A percentile compares a stretch with the other conserved stretches of the same genome.
Evolutionary conservation across 2,329 filamentous ascomycete genomes (phyloP).

Genomic region (Orbilia oligospora): DNA sequence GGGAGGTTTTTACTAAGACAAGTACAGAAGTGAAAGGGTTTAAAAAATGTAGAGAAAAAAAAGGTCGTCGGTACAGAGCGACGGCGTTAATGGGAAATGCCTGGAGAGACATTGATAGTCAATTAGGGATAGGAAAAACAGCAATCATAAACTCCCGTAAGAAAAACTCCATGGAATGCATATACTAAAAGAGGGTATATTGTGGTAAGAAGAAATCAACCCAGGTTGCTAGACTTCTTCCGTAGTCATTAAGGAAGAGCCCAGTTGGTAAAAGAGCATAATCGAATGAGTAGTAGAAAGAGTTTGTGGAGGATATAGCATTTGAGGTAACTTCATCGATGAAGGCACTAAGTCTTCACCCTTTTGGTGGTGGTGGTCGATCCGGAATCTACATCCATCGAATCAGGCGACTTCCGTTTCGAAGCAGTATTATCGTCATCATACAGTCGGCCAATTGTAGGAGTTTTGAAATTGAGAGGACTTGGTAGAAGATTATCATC

Average conservation of each 20-base stretch:
- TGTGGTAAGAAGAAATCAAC: conserved; percentile 36
- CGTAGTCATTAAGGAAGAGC: conserved; percentile 29
- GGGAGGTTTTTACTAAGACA: conserved; percentile 60
- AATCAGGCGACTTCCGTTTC: conserved; percentile 57
- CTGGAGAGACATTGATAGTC: conserved; percentile 11
- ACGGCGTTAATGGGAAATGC: conserved; percentile 15
- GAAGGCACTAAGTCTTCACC: conserved; percentile 44
- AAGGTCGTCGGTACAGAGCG: conserved; percentile 7
- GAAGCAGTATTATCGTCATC: conserved; percentile 42
- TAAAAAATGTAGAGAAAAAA: conserved; percentile 18
- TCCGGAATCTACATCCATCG: conserved; percentile 51
- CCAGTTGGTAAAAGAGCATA: not conserved
- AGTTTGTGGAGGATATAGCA: not conserved
- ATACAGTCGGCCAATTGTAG: conserved; percentile 67
- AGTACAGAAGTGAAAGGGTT: conserved; percentile 53
- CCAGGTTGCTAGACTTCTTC: conserved; percentile 38
- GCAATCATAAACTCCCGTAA: conserved; percentile 35
- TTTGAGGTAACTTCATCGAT: not conserved
- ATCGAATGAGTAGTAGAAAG: not conserved
- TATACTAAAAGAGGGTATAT: conserved; percentile 49
- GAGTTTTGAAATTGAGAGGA: conserved; percentile 92
- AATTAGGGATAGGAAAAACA: conserved; percentile 22
- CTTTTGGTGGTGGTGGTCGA: conserved; percentile 46
- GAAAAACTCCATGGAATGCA: conserved; percentile 31
- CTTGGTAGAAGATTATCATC: conserved; percentile 91